phyloP scores from a whole-genome alignment of 177 flowering plant genomes.

The Telopea speciosissima region DNA sequence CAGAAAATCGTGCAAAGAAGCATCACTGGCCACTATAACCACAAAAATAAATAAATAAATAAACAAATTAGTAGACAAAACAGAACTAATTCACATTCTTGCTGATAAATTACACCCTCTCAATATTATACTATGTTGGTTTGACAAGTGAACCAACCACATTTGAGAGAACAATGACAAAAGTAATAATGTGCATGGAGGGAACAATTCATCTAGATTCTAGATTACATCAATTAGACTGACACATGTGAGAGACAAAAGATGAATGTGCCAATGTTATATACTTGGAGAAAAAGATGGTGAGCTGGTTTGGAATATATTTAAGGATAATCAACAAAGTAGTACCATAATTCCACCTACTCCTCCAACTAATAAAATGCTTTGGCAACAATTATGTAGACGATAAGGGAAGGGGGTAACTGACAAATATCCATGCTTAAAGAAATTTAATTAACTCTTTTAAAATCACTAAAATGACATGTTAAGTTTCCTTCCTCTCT shows the following conservation, averaged over 20 bases:
- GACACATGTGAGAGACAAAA: too few species aligned
- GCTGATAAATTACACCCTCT: not conserved
- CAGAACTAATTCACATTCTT: not conserved
- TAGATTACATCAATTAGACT: too few species aligned
- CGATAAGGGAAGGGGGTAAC: not conserved
- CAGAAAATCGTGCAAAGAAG: constrained; percentile 74
- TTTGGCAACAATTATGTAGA: not conserved
- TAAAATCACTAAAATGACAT: too few species aligned
- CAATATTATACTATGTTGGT: not conserved
- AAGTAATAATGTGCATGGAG: not conserved
- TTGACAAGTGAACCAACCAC: not conserved
- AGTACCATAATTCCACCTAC: not conserved
- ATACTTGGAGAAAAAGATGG: too few species aligned
- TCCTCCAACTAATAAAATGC: not conserved
- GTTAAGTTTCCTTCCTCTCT: not conserved
- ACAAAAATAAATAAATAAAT: not conserved
- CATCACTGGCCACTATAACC: constrained; percentile 64
- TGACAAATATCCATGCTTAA: not conserved
- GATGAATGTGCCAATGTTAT: too few species aligned
- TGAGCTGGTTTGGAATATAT: too few species aligned
- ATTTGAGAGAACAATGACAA: not conserved
- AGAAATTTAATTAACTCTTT: not conserved
- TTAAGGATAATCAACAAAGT: not conserved
- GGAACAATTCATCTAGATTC: too few species aligned
- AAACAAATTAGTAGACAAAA: not conserved